Evolutionary conservation across 1,139 yeast genomes (phyloP), one percentile per base, ranked within the genome.

Genomic region (Candida anutae): DNA sequence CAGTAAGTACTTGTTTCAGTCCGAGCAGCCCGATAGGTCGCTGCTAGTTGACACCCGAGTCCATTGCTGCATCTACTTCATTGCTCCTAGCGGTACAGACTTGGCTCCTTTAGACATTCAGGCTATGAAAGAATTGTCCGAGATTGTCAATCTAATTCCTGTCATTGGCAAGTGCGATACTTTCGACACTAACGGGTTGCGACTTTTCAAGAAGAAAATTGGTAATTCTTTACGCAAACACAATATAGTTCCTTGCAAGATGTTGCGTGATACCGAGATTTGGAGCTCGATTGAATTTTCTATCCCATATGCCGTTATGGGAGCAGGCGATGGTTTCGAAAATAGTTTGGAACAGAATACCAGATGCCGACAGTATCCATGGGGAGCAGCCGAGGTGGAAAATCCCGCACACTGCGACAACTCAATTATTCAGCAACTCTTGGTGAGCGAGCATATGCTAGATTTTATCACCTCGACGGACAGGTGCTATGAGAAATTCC

Each of bases 381-480:
- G 94, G 93, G 94, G 94, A 0, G 33, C 63, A 15, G 77, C 79
- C 4, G 85, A 82, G 37, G 74, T 79, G 21, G 87, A 78, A 37
- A 75, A 82, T 42, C 62, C 62, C 2, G 43, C 48, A 3, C 82
- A 77, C 45, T 76, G 93, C 50, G 94, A 84, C 45, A 79, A 80
- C 39, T 33, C 49, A 6, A 55, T 55, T 20, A 58, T 84, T 35
- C 67, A 76, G 38, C 60, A 64, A 9, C 46, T 76, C 6, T 45
- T 79, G 23, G 55, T 78, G 50, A 56, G 64, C 3, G 61, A 65
- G 15, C 59, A 77, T 39, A 65, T 79, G 65, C 64, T 77, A 32
- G 82, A 77, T 39, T 62, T 78, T 32, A 69, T 77, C 15, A 44
- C 55, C 10, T 64, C 80, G 4, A 75, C 81, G 3, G 78, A 76